phyloP scores from a whole-genome alignment of 352 stramenopile species.

The Pythium monospermum region DNA sequence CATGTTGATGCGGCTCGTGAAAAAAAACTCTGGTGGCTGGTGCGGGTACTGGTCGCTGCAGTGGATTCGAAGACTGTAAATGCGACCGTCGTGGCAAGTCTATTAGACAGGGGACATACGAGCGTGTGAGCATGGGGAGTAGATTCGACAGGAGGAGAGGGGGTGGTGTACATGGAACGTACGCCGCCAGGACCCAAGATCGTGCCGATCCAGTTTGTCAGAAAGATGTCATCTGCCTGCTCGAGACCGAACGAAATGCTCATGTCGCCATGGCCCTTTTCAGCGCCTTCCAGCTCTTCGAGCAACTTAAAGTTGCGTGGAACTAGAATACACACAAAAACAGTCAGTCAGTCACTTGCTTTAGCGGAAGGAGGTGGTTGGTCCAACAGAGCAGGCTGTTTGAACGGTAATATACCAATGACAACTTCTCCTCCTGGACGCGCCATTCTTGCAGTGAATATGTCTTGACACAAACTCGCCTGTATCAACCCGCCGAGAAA shows the following conservation, averaged over 20 bases:
- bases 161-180: slow-evolving; percentile 34
- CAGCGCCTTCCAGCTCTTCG: slow-evolving; percentile 89
- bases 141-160: no score
- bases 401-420: slow-evolving; percentile 37
- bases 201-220: slow-evolving; percentile 97
- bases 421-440: slow-evolving; percentile 79
- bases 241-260: slow-evolving; percentile 95
- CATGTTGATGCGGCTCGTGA: slow-evolving; percentile 98
- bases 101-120: no score
- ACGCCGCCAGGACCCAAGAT: slow-evolving; percentile 95
- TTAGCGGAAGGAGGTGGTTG: no score
- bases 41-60: slow-evolving; percentile 94
- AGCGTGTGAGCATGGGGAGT: no score
- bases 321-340: slow-evolving; percentile 32
- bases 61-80: slow-evolving; percentile 95
- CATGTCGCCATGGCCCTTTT: slow-evolving; percentile 92
- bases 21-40: slow-evolving; percentile 90
- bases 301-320: slow-evolving; percentile 94
- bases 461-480: not conserved
- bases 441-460: no score
- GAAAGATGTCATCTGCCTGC: slow-evolving; percentile 96
- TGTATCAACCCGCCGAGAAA: not conserved
- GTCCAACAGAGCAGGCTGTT: not conserved
- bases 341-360: not conserved
- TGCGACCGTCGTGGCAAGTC: slow-evolving; percentile 94